These are phyloP conservation scores for Spergularia azorica DNA, from an alignment of 179 eudicot species.

Conservation along the genomic window DNA sequence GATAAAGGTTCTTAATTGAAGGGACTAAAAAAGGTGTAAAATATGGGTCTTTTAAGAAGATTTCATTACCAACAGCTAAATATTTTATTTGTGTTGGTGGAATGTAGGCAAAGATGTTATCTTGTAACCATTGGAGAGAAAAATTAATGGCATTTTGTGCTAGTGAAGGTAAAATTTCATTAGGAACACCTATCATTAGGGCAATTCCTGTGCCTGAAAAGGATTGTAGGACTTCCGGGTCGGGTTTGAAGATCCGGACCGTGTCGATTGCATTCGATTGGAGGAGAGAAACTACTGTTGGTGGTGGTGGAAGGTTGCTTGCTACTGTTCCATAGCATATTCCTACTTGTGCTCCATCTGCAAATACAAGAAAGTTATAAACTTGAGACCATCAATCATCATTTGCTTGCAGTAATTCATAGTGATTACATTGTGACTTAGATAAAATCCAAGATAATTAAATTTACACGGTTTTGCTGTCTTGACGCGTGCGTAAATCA, in stretches of 20 bases:
- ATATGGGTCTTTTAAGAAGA: slow-evolving; percentile 54
- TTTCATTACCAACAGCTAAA: slow-evolving; percentile 73
- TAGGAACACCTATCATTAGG: slow-evolving; percentile 71
- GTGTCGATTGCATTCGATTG: slow-evolving; percentile 46
- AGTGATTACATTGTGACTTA: neutral
- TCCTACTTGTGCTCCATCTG: slow-evolving; percentile 62
- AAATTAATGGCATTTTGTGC: slow-evolving; percentile 38
- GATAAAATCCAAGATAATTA: too few relatives aligned
- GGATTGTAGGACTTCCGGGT: slow-evolving; percentile 50
- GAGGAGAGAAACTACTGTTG: slow-evolving; percentile 43
- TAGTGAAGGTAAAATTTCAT: slow-evolving; percentile 58
- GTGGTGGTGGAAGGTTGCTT: slow-evolving; percentile 64
- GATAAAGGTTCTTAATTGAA: slow-evolving; percentile 50
- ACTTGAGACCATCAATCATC: neutral
- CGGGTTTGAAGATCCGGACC: slow-evolving; percentile 56
- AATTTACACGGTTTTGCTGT: too few relatives aligned
- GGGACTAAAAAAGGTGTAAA: slow-evolving; percentile 51
- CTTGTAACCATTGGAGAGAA: slow-evolving; percentile 58
- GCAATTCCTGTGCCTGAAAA: slow-evolving; percentile 53
- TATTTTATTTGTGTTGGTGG: slow-evolving; percentile 50
- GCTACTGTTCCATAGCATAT: slow-evolving; percentile 82
- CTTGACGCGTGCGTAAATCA: too few relatives aligned
- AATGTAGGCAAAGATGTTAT: slow-evolving; percentile 49
- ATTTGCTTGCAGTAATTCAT: too few relatives aligned
- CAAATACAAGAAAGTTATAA: neutral